Evolutionary conservation across 78 protist genomes (phyloP), one percentile per base, ranked within the genome.

Genomic region (Polysphondylium violaceum): DNA sequence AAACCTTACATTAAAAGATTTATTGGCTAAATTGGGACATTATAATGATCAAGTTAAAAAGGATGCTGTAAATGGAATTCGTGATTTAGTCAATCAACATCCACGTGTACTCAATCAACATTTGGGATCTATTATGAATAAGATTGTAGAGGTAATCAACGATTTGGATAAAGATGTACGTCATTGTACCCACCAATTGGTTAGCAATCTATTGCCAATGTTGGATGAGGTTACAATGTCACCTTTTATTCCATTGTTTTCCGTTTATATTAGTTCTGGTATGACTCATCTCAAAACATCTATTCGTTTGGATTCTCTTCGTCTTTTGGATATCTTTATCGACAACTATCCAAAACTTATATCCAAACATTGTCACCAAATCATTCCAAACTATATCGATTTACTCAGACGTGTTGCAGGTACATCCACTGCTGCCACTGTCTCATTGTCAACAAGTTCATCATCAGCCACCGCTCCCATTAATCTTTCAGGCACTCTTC

Each of bases 191-290:
- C 79, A 83, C 31, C 12, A 17, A 2, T 47, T 83, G 55, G 41
- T 83, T n/a, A 7, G 25, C 7, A 38, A 38, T 2, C 40, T 83
- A 8, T 58, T 83, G n/a, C 78, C 78, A 40, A 17, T 69, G 73
- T 23, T 69, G 1, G 91, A 83, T 44, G 40, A 74, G 38, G 25
- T 83, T 0, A 43, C 76, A 19, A 83, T 83, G 2, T 58, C 91
- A 83, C 91, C 94, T 17, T 88, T 88, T 38, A 60, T 88, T 11
- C 94, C 94, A 59, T 47, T 88, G 31, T 88, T 76, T 67, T 43
- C 81, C 11, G 73, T 88, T 33, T 88, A 88, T 51, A 76, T 88
- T 35, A 71, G 50, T 8, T 63, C 87, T 0, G 94, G 94, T 51
- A 88, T 88, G 94, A 88, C 94, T 4, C 94, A 88, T 76, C 38